Conservation (phyloP, 805 yeast species). For the Candida namnaoensis region DNA sequence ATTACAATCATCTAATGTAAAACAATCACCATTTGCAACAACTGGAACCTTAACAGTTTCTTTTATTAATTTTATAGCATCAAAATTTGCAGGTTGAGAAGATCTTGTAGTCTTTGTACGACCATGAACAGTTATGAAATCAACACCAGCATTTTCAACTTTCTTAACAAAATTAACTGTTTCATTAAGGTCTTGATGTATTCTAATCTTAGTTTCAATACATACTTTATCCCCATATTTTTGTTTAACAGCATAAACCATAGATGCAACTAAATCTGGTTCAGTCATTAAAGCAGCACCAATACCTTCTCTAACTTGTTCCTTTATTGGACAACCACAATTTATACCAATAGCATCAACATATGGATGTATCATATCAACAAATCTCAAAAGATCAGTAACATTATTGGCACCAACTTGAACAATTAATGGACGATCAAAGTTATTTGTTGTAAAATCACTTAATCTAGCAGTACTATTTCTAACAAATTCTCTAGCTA, state of each 20-base stretch:
- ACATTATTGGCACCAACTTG: conserved; percentile 89
- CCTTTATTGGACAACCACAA: conserved; percentile 96
- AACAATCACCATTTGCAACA: conserved; percentile 97
- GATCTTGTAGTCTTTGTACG: conserved; percentile 80
- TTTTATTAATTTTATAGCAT: conserved; percentile 64
- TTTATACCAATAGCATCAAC: conserved; percentile 92
- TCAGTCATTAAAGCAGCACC: conserved; percentile 93
- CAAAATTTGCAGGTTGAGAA: conserved; percentile 73
- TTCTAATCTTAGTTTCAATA: conserved; percentile 86
- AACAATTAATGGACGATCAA: conserved; percentile 67
- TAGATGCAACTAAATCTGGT: conserved; percentile 67
- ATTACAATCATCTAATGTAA: conserved; percentile 53
- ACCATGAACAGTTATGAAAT: conserved; percentile 91
- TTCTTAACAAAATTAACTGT: conserved; percentile 65
- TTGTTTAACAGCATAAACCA: conserved; percentile 78
- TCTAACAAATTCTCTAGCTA: conserved; percentile 91
- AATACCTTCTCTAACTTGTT: conserved; percentile 90
- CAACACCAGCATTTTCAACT: conserved; percentile 85
- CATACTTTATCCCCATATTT: conserved; percentile 66
- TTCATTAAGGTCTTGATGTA: conserved; percentile 66
- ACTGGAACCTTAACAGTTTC: conserved; percentile 57
- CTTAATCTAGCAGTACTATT: conserved; percentile 71
- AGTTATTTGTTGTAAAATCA: conserved; percentile 75
- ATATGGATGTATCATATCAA: conserved; percentile 82
- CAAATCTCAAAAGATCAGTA: conserved; percentile 72